Conservation (phyloP, 768 basidiomycete genomes). For the Lactifluus echinatus region DNA sequence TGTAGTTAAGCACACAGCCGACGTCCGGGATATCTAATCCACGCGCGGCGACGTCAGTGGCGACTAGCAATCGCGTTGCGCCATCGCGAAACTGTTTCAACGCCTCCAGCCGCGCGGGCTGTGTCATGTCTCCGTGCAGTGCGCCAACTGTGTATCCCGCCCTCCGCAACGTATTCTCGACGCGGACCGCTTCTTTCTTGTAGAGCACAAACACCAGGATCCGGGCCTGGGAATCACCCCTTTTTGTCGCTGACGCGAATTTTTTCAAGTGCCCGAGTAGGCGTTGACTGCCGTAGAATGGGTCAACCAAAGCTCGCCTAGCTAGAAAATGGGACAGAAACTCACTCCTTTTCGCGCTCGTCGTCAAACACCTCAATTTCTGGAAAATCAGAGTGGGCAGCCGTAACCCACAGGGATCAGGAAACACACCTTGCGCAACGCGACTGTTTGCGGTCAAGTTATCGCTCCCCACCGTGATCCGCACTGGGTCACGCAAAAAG, state of each 20-base stretch:
- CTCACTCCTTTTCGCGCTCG: slow-evolving; percentile 77
- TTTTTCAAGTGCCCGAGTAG: slow-evolving; percentile 47
- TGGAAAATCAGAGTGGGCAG: slow-evolving; percentile 7
- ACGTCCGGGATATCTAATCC: slow-evolving; percentile 98
- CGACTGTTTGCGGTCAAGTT: slow-evolving; percentile 90
- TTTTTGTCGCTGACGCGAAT: slow-evolving; percentile 54
- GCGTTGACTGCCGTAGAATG: slow-evolving; percentile 42
- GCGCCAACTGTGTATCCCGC: slow-evolving; percentile 74
- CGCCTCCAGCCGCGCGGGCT: slow-evolving; percentile 74
- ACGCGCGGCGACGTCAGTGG: slow-evolving; percentile 95
- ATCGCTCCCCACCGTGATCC: slow-evolving; percentile 92
- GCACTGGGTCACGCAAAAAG: slow-evolving; percentile 77
- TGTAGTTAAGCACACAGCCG: slow-evolving; percentile 89
- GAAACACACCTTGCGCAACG: slow-evolving; percentile 59
- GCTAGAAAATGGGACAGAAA: neutral
- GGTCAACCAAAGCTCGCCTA: neutral
- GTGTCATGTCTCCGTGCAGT: slow-evolving; percentile 87
- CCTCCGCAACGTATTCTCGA: slow-evolving; percentile 67
- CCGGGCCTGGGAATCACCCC: slow-evolving; percentile 48
- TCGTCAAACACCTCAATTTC: slow-evolving; percentile 88
- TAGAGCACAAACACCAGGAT: slow-evolving; percentile 92
- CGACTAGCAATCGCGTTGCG: slow-evolving; percentile 73
- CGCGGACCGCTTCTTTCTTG: slow-evolving; percentile 93
- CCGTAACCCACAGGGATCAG: neutral
- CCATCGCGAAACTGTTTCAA: slow-evolving; percentile 84